Evolutionary conservation across 176 grass and related monocot species (phyloP), one percentile per base, ranked within the genome.

Genomic region (Eragrostis curvula): DNA sequence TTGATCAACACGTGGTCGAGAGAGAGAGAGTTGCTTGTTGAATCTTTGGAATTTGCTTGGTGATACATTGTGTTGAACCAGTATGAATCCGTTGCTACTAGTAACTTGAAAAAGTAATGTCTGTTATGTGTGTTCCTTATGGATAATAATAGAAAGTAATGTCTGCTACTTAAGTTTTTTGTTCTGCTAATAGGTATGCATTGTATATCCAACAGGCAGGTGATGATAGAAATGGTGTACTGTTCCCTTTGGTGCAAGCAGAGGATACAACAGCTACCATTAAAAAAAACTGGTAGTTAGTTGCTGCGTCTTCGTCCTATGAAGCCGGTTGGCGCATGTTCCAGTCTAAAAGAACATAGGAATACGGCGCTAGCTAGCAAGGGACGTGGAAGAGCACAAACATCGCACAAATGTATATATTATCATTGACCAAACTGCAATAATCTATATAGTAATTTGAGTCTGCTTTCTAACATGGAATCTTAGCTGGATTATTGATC

Each of bases 381-480:
- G 21, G 29, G 28, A 36, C 24, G 83, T 85, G 83, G 66, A 15
- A 47, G 27, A 77, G 42, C 65, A 49, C 3, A 75, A 75, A 65
- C 23, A 67, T 66, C 20, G 12, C 32, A 29, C 47, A 52, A 5
- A 49, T 64, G 16, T 57, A 12, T 77, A 67, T 49, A 24, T 61
- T 70, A 51, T 18, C 64, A 47, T 78, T 78, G 65, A 85, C 53
- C 74, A 85, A 50, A 61, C 28, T 79, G 42, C 13, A 41, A 49
- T 78, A 8, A 39, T n/a, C n/a, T 61, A 40, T 47, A 47, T 51
- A 72, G 14, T 45, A 9, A 25, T 12, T 18, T 9, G 47, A 74
- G 29, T 63, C 49, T 61, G 9, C 21, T 17, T 73, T 50, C 80
- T 29, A 18, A 52, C 45, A 74, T 25, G 58, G 81, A 83, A 74